Percentiles rank a stretch among this genome's conserved stretches.
Evolutionary conservation across 2,329 filamentous ascomycete species (phyloP).

Genomic region (Peltaster fructicola): DNA sequence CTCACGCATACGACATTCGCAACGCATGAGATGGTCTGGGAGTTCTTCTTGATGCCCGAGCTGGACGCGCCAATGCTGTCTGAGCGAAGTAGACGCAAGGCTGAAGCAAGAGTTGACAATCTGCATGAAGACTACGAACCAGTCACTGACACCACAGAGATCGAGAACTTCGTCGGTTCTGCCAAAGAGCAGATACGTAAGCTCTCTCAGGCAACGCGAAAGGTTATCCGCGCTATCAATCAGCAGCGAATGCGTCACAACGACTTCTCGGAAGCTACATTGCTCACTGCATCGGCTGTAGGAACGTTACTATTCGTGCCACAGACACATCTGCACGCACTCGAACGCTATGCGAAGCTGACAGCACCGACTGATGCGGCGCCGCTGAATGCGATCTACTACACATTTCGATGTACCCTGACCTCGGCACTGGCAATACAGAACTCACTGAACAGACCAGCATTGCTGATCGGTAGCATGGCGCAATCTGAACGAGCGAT

Average conservation of each 20-base stretch:
- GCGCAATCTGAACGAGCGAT: conserved; percentile 55
- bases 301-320: conserved; percentile 51
- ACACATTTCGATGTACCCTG: conserved; percentile 61
- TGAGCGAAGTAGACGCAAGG: conserved; percentile 72
- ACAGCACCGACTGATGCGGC: conserved; percentile 52
- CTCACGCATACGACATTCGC: conserved; percentile 81
- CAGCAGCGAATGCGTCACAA: conserved; percentile 44
- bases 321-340: conserved; percentile 45
- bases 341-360: conserved; percentile 53
- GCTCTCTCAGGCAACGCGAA: conserved; percentile 68
- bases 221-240: conserved; percentile 64
- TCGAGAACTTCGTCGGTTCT: conserved; percentile 83
- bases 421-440: conserved; percentile 71
- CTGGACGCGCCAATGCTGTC: conserved; percentile 81
- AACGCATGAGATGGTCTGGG: conserved; percentile 95
- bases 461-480: conserved; percentile 61
- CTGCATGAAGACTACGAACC: conserved; percentile 81
- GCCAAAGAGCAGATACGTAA: conserved; percentile 77
- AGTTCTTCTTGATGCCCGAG: conserved; percentile 94
- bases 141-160: conserved; percentile 54
- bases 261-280: conserved; percentile 53
- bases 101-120: conserved; percentile 63
- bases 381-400: conserved; percentile 56
- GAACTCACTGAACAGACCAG: conserved; percentile 58
- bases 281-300: conserved; percentile 32